Percentiles rank a stretch among this genome's conserved stretches.
Evolutionary conservation across 495 filamentous ascomycete genomes (phyloP).

Genomic region (Cercophora scortea): DNA sequence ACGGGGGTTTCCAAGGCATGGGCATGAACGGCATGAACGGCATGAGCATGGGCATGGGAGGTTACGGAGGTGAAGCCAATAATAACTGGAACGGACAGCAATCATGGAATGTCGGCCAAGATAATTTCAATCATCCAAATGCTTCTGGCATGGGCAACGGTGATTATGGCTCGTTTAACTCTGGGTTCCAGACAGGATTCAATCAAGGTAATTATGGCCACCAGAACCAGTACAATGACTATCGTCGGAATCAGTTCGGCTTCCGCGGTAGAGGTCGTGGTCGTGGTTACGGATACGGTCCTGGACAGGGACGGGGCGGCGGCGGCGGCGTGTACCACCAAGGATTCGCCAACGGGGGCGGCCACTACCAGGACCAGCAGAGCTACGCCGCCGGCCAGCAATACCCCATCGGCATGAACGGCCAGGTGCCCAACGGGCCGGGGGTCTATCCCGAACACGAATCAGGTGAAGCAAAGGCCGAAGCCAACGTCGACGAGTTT

Average conservation of each 20-base stretch:
- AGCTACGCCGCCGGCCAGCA: slow-evolving; percentile 13
- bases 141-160: slow-evolving; percentile 62
- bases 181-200: slow-evolving; percentile 59
- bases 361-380: slow-evolving; percentile 20
- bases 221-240: slow-evolving; percentile 54
- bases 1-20: slow-evolving; percentile 73
- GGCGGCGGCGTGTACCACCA: slow-evolving; percentile 23
- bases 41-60: slow-evolving; percentile 80
- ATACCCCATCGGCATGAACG: slow-evolving; percentile 6
- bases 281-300: slow-evolving; percentile 47
- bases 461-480: slow-evolving; percentile 8
- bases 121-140: slow-evolving; percentile 67
- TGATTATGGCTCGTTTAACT: slow-evolving; percentile 75
- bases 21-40: slow-evolving; percentile 83
- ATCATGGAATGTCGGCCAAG: slow-evolving; percentile 69
- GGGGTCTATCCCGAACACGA: slow-evolving; percentile 6
- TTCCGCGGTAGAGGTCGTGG: slow-evolving; percentile 59
- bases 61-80: slow-evolving; percentile 54
- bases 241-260: slow-evolving; percentile 43
- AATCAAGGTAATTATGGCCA: slow-evolving; percentile 57
- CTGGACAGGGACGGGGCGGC: slow-evolving; percentile 42
- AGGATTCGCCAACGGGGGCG: slow-evolving; percentile 16
- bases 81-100: slow-evolving; percentile 60
- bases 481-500: slow-evolving; percentile 44
- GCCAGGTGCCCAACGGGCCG: slow-evolving; percentile 7